Base-by-base conservation (phyloP, 23 red algal genomes). In the Pyropia haitanensis region DNA sequence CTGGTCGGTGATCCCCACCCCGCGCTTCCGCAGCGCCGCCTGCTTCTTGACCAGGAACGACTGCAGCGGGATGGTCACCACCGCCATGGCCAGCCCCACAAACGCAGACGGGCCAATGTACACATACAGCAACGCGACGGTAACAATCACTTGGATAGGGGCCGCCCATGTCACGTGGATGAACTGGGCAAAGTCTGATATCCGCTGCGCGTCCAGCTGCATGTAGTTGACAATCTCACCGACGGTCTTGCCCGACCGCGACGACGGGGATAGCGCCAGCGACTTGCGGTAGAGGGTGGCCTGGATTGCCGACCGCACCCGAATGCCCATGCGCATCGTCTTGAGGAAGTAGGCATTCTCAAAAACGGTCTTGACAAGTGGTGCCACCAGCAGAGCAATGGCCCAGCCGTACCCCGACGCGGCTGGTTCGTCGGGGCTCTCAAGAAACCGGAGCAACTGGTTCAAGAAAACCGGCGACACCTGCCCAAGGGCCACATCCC, bases 161-260 rank as follows among this genome's bases (percentile, higher is more conserved):
- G 80, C 85, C 18, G 81, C 70, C 94, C 94, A 98, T 15, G 86
- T 55, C n/a, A 73, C 68, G 56, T 98, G 80, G 29, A 72, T 44
- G 57, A 77, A 91, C 70, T 88, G 87, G 59, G 72, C 69, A 68
- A 95, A 98, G 48, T 83, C 76, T 19, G 73, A 70, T 46, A 98
- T 84, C 51, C 82, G 68, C 68, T 98, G 82, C 24, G 94, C 78
- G 57, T 98, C 94, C 34, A 98, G 86, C 69, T 90, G 86, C 82
- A 98, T 98, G 54, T 83, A 81, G 75, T 98, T 98, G 56, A 98
- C 87, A 30, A 98, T 79, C 69, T 98, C 86, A 34, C 94, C 94
- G 5, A 84, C 74, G 10, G 94, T 84, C 18, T 87, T 75, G 5
- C 65, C 60, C 27, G 82, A 79, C 23, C 94, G 62, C 14, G 94